phyloP scores from a whole-genome alignment of 2,329 filamentous ascomycete species.

The Xylaria sp. region DNA sequence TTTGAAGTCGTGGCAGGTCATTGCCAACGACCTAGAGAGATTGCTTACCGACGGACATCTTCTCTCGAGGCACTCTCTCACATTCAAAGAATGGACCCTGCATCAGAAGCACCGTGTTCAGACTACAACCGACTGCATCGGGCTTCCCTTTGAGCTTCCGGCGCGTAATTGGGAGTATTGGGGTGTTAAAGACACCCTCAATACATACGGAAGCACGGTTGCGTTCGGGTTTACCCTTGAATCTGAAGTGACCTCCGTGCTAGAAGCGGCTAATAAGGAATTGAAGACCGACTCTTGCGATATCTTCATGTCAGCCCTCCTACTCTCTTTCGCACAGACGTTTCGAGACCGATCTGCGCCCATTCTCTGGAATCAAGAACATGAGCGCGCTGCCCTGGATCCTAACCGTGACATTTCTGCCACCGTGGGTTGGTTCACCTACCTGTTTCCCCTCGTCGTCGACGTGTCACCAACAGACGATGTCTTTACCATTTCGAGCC shows the following conservation, averaged over 20 bases:
- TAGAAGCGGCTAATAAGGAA: conserved; percentile 58
- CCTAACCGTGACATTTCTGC: conserved; percentile 63
- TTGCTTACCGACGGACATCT: conserved; percentile 59
- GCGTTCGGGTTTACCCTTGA: conserved; percentile 57
- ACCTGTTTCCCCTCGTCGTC: conserved; percentile 63
- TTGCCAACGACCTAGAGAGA: conserved; percentile 63
- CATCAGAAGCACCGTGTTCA: conserved; percentile 56
- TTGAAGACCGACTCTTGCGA: conserved; percentile 65
- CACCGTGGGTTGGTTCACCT: conserved; percentile 71
- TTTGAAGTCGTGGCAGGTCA: conserved; percentile 61
- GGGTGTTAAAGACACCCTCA: conserved; percentile 56
- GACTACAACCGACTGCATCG: conserved; percentile 42
- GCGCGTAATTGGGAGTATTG: conserved; percentile 60
- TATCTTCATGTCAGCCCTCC: conserved; percentile 64
- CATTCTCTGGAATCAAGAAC: conserved; percentile 66
- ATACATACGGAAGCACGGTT: conserved; percentile 59
- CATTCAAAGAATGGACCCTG: conserved; percentile 63
- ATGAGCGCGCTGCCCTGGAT: conserved; percentile 59
- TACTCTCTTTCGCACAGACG: conserved; percentile 66
- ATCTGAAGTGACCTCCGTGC: conserved; percentile 55
- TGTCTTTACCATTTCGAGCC: conserved; percentile 62
- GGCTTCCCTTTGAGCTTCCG: conserved; percentile 55
- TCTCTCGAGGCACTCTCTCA: conserved; percentile 57
- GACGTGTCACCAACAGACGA: conserved; percentile 59
- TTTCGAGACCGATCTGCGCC: conserved; percentile 65